Evolutionary conservation across 139 green algal genomes (phyloP).

Genomic region (Asterochloris erici): DNA sequence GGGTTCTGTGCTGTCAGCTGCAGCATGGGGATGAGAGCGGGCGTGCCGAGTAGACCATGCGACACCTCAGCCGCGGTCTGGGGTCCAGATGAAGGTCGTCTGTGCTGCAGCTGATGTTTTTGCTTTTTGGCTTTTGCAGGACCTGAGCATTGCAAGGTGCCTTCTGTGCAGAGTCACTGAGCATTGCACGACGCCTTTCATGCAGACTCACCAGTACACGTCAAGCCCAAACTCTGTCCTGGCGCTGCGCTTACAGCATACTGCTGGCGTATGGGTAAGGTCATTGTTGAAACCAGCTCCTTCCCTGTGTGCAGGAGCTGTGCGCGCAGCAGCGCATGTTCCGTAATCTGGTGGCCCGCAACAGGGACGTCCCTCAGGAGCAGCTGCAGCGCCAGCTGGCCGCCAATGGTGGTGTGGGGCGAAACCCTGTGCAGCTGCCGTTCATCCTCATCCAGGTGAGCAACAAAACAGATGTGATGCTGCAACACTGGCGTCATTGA

Average conservation of each 20-base stretch:
- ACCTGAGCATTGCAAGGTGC: neutral
- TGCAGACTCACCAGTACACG: neutral
- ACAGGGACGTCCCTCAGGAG: conserved; percentile 38
- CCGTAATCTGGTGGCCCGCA: conserved; percentile 66
- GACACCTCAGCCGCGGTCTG: no score
- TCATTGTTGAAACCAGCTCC: neutral
- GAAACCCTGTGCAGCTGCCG: conserved; percentile 67
- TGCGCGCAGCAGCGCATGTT: conserved; percentile 63
- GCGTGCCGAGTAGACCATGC: no score
- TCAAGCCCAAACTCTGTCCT: neutral
- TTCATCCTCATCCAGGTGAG: conserved; percentile 86
- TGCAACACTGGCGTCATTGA: no score
- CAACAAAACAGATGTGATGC: neutral
- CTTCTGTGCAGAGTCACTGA: neutral
- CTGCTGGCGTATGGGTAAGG: neutral
- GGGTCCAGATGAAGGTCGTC: no score
- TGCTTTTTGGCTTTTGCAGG: neutral
- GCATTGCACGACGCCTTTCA: neutral
- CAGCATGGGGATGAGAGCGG: no score
- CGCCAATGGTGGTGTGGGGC: neutral
- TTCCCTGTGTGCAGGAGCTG: conserved; percentile 47
- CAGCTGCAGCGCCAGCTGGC: neutral
- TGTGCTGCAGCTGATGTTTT: no score
- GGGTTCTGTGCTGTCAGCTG: neutral
- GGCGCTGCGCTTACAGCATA: no score